Conservation (phyloP, 1,284 basidiomycete genomes). For the Boletus putidus region DNA sequence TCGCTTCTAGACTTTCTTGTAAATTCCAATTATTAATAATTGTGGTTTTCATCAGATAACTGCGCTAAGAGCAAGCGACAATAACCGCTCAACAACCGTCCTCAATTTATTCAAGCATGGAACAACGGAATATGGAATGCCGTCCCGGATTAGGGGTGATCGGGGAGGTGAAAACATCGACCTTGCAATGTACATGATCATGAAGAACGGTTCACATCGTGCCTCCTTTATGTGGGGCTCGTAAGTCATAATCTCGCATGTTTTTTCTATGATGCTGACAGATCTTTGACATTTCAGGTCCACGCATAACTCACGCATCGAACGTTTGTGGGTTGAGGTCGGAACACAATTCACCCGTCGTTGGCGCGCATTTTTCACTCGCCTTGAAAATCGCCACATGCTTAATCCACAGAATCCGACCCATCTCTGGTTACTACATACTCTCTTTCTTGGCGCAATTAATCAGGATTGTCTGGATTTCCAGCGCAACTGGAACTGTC, state of each 20-base stretch:
- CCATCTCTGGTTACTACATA: constrained; percentile 38
- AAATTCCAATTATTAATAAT: too few species aligned
- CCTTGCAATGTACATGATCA: constrained; percentile 29
- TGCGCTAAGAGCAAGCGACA: constrained; percentile 23
- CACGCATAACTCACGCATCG: constrained; percentile 33
- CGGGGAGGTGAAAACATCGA: constrained; percentile 34
- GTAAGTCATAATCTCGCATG: constrained; percentile 17
- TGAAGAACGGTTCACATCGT: constrained; percentile 23
- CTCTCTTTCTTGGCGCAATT: constrained; percentile 27
- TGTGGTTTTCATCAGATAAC: too few species aligned
- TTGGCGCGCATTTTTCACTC: constrained; percentile 37
- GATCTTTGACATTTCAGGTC: constrained; percentile 10
- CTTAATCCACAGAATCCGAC: constrained; percentile 22
- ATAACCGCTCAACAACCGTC: constrained; percentile 36
- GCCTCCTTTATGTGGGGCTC: constrained; percentile 38
- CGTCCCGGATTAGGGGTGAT: constrained; percentile 28
- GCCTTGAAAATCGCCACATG: constrained; percentile 26
- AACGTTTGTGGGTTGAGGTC: constrained; percentile 44
- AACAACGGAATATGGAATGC: background rate
- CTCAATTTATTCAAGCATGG: constrained; percentile 25
- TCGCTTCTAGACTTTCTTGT: too few species aligned
- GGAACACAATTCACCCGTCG: constrained; percentile 24
- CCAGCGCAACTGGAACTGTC: constrained; percentile 34
- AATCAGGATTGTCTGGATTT: constrained; percentile 30
- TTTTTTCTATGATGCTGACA: too few species aligned